A percentile compares a stretch with the other conserved stretches of the same genome.
These are phyloP conservation scores for Salix viminalis DNA, from an alignment of 345 rosid species.

Conservation along the genomic window DNA sequence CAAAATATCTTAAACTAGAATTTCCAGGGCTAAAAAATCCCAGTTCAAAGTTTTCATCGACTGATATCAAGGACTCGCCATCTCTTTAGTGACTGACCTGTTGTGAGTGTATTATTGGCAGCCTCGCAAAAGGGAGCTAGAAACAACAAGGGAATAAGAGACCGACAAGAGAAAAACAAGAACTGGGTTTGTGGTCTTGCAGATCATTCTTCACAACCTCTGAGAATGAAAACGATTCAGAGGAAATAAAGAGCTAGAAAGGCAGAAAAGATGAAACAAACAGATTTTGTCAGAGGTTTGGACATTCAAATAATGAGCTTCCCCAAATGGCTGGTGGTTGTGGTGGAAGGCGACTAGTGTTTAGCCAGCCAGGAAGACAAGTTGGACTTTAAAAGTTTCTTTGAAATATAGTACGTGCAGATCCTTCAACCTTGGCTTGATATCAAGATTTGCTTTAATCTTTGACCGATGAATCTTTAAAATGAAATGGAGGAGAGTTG, in stretches of 20 bases:
- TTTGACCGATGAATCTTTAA: not conserved
- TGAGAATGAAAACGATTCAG: not conserved
- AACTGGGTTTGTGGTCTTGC: slow-evolving; percentile 10
- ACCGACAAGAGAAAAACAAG: slow-evolving; percentile 16
- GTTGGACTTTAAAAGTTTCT: slow-evolving; percentile 4
- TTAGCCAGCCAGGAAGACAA: slow-evolving; percentile 1
- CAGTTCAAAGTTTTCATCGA: slow-evolving; percentile 34
- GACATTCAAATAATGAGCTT: not conserved
- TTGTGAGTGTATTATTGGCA: slow-evolving; percentile 27
- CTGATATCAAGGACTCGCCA: slow-evolving; percentile 43
- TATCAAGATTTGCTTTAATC: not conserved
- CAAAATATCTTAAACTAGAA: slow-evolving; percentile 46
- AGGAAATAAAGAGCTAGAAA: not conserved
- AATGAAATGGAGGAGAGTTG: not conserved
- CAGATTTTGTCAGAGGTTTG: not conserved
- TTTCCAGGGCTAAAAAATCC: slow-evolving; percentile 56
- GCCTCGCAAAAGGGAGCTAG: slow-evolving; percentile 25
- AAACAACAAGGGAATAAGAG: slow-evolving; percentile 17
- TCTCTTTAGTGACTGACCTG: slow-evolving; percentile 37
- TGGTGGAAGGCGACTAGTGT: not conserved
- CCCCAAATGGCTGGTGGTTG: not conserved
- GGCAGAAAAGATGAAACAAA: not conserved
- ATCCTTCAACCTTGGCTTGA: not conserved
- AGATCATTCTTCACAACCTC: slow-evolving; percentile 12
- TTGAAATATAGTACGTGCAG: not conserved